phyloP scores from a whole-genome alignment of 345 rosid species.

The Hirschfeldia incana region DNA sequence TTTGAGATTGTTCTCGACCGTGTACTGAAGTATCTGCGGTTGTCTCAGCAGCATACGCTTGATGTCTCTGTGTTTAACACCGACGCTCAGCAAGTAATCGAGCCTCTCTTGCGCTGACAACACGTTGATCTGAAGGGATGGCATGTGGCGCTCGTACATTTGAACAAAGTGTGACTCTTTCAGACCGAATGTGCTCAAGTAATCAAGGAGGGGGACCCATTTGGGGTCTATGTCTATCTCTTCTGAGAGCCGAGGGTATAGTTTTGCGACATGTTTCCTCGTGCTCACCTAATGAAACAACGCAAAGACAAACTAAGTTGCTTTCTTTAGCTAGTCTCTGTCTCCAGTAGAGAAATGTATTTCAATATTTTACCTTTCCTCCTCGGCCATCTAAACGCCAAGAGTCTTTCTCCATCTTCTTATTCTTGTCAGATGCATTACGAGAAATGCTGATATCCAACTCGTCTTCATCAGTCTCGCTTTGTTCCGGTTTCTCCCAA shows the following conservation, averaged over 20 bases:
- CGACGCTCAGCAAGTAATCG: constrained; percentile 79
- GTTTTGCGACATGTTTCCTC: constrained; percentile 42
- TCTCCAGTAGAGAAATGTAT: background rate
- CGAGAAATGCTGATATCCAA: constrained; percentile 32
- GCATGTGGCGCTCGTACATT: constrained; percentile 91
- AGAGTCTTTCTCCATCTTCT: constrained; percentile 44
- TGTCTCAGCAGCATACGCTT: constrained; percentile 85
- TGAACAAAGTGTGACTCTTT: constrained; percentile 84
- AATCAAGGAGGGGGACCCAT: constrained; percentile 90
- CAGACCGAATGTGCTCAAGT: constrained; percentile 72
- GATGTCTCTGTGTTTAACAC: constrained; percentile 86
- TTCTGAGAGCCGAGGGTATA: constrained; percentile 59
- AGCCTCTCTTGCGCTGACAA: constrained; percentile 83
- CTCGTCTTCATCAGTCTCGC: constrained; percentile 33
- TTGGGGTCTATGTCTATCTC: constrained; percentile 71
- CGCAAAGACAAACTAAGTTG: constrained; percentile 12
- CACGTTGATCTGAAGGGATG: constrained; percentile 73
- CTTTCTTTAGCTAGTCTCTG: background rate
- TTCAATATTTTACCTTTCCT: constrained; percentile 51
- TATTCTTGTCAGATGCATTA: constrained; percentile 36
- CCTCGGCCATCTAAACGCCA: constrained; percentile 42
- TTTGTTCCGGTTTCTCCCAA: constrained; percentile 36
- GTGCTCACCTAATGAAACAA: constrained; percentile 45
- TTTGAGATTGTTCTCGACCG: constrained; percentile 83
- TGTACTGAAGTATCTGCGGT: constrained; percentile 87